Evolutionary conservation across 2,329 filamentous ascomycete species (phyloP), one percentile per base, ranked within the genome.

Genomic region (Fusarium scirpi): DNA sequence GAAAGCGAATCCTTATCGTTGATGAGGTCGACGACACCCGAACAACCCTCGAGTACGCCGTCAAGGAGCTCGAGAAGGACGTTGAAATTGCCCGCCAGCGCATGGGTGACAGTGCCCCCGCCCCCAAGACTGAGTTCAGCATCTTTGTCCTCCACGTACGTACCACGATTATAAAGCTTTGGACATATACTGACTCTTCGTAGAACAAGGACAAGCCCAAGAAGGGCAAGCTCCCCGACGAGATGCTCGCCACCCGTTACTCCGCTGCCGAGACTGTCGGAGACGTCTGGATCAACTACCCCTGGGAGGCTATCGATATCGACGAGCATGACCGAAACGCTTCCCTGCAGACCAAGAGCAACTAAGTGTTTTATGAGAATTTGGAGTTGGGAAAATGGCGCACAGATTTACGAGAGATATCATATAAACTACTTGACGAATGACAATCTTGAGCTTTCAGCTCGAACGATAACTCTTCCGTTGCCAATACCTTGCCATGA

Each of bases 261-360:
- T 82, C 92, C 73, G 96, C 96, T 24, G 94, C 96, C 24, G 86
- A 91, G 78, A 98, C 95, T 8, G 92, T 97, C 32, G 89, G 88
- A n/a, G 95, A 99, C 82, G 91, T 94, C 72, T 99, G 96, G 96
- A 98, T 98, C 80, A 97, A 94, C 87, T 99, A 99, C 83, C 96
- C 96, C 18, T 99, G 96, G 96, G 96, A 98, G 85, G 96, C 96
- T 45, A 91, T 83, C 34, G 93, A 98, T 79, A 98, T 98, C 78
- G 94, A 97, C 29, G 93, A 94, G 86, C 95, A 98, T 80, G 95
- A 98, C 82, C 82, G 84, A 65, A 79, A 91, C 62, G 92, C 94
- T 20, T 83, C 83, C 67, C 80, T 84, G 74, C 80, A 84, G 73
- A 72, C 79, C 53, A 71, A 72, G 58, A 57, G 65, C 55, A 74